A percentile compares a stretch with the other conserved stretches of the same genome.
These are phyloP conservation scores for Eruca vesicaria DNA, from an alignment of 441 rosid species.

Conservation along the genomic window DNA sequence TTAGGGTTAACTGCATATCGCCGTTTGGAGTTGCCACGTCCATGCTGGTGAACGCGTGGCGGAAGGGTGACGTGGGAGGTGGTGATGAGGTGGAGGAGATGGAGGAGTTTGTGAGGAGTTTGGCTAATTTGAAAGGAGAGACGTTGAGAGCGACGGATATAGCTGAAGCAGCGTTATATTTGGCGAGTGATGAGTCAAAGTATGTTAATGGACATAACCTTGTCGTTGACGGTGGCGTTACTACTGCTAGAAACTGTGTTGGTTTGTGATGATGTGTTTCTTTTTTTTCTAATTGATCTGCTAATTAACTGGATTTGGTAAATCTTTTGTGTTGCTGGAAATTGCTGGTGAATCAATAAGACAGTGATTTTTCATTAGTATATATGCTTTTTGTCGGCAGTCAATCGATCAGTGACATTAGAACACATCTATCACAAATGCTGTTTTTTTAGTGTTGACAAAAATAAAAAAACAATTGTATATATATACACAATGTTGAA, in stretches of 20 bases:
- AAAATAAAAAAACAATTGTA: too few species aligned
- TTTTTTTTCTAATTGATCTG: not conserved
- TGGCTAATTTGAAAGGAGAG: conserved; percentile 61
- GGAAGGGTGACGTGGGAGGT: conserved; percentile 38
- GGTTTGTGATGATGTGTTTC: conserved; percentile 44
- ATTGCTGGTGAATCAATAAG: conserved; percentile 21
- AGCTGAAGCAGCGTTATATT: conserved; percentile 84
- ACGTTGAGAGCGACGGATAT: conserved; percentile 64
- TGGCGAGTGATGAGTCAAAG: conserved; percentile 83
- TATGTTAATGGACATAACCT: conserved; percentile 93
- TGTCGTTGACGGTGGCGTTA: conserved; percentile 88
- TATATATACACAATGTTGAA: too few species aligned
- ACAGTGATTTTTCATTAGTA: not conserved
- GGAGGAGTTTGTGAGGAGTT: conserved; percentile 80
- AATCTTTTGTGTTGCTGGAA: conserved; percentile 10
- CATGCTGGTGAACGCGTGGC: conserved; percentile 83
- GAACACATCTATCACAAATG: not conserved
- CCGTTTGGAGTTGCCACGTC: conserved; percentile 89
- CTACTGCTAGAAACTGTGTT: conserved; percentile 74
- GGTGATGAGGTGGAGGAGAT: conserved; percentile 57
- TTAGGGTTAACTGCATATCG: conserved; percentile 86
- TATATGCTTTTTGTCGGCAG: not conserved
- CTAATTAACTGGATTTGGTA: conserved; percentile 23
- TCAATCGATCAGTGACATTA: not conserved
- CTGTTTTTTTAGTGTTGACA: too few species aligned